Evolutionary conservation across 2,329 filamentous ascomycete genomes (phyloP).

Genomic region (Phialemonium atrogriseum): DNA sequence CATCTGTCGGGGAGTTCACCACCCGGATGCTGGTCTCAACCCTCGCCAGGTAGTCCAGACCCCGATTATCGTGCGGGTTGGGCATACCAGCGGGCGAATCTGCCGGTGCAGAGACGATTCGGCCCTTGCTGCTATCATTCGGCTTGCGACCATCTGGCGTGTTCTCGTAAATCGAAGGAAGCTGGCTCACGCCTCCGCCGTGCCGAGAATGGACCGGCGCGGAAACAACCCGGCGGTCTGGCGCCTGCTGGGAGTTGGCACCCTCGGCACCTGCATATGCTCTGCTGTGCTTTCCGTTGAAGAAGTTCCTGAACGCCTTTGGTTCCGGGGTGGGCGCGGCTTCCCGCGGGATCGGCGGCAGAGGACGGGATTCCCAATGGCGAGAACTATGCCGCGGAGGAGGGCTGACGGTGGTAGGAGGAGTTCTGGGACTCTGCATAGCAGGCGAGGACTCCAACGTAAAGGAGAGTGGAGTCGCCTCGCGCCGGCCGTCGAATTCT

Average conservation of each 20-base stretch:
- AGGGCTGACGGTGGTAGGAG: slow-evolving; percentile 2
- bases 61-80: slow-evolving; percentile 24
- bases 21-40: slow-evolving; percentile 46
- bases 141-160: slow-evolving; percentile 15
- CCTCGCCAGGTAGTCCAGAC: slow-evolving; percentile 35
- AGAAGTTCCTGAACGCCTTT: slow-evolving; percentile 5
- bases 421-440: slow-evolving; percentile 5
- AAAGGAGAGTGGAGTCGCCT: slow-evolving; percentile 34
- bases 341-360: slow-evolving; percentile 39
- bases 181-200: slow-evolving; percentile 25
- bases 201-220: slow-evolving; percentile 38
- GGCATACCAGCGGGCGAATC: slow-evolving; percentile 13
- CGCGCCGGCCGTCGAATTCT: slow-evolving; percentile 13
- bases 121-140: slow-evolving; percentile 23
- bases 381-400: slow-evolving; percentile 6
- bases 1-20: slow-evolving; percentile 38
- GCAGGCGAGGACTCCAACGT: slow-evolving; percentile 20
- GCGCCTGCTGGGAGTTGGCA: too few species aligned
- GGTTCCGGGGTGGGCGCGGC: slow-evolving; percentile 15
- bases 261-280: slow-evolving; percentile 11
- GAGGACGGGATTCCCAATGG: slow-evolving; percentile 38
- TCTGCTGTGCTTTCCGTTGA: slow-evolving; percentile 14
- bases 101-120: slow-evolving; percentile 39
- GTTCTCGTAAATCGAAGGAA: slow-evolving; percentile 43
- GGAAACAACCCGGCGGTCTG: slow-evolving; percentile 39